Evolutionary conservation across 1,139 yeast genomes (phyloP).

Genomic region (Magnusiomyces ingens): DNA sequence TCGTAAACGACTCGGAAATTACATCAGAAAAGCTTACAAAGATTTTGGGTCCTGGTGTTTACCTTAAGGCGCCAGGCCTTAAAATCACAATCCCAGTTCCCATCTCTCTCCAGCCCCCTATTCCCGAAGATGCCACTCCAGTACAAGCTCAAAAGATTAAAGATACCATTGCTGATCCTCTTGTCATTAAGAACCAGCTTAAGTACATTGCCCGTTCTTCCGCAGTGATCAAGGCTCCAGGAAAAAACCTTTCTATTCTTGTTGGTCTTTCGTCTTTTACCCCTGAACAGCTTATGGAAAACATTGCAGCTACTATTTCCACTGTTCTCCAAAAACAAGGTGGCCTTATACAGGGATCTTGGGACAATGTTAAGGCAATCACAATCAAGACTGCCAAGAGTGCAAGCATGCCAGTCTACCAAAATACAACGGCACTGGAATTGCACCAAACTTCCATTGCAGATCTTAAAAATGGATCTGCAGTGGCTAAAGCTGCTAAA

Average conservation of each 20-base stretch:
- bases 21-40: constrained; percentile 20
- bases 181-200: constrained; percentile 21
- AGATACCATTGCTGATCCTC: constrained; percentile 20
- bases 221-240: constrained; percentile 22
- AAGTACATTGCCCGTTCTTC: constrained; percentile 23
- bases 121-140: constrained; percentile 17
- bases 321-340: constrained; percentile 13
- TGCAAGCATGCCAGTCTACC: constrained; percentile 21
- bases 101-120: constrained; percentile 16
- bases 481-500: no score
- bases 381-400: constrained; percentile 25
- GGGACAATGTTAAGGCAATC: constrained; percentile 16
- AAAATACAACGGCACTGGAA: neutral
- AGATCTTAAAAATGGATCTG: no score
- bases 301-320: constrained; percentile 21
- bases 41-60: constrained; percentile 21
- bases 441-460: neutral
- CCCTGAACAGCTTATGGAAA: constrained; percentile 21
- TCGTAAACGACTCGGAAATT: constrained; percentile 23
- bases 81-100: constrained; percentile 26
- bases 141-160: constrained; percentile 14
- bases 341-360: constrained; percentile 18
- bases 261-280: constrained; percentile 22
- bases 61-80: constrained; percentile 21
- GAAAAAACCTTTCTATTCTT: constrained; percentile 24